Evolutionary conservation across 2,329 filamentous ascomycete species (phyloP), one percentile per base, ranked within the genome.

Genomic region (Penicillium sclerotiorum): DNA sequence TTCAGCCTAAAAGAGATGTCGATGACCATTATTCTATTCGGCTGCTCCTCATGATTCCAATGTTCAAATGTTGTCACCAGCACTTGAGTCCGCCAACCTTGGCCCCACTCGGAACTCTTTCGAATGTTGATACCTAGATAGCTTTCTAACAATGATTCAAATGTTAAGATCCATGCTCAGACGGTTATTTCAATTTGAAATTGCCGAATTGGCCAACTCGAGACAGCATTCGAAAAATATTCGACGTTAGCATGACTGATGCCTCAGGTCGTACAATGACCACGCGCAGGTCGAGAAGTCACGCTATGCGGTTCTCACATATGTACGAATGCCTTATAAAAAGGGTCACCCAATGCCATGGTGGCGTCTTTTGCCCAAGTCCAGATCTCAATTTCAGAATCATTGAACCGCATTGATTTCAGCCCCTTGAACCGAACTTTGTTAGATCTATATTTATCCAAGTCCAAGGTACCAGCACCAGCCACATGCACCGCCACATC

Each of bases 201-300:
- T 28, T 3, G 9, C 25, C 25, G 13, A 13, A 28, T 12, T 12
- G 6, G 13, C 20, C 20, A 6, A 30, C 8, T 12, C 30, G 13
- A n/a, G 13, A 23, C n/a, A 28, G 45, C 11, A 22, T 15, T 28
- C 7, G 8, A 22, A 21, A 15, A 42, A 37, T 36, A 9, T 33
- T 15, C 7, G 17, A 43, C 3, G 13, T n/a, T 42, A 51, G 45
- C 51, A 50, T 59, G 54, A 57, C 56, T 52, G 39, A 46, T 33
- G 32, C 25, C 35, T 52, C 48, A 48, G 38, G 53, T 58, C 27
- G 38, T 46, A 56, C 53, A 7, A 32, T 35, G 42, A 55, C 51
- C 45, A 47, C 52, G 49, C 38, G 48, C 58, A 58, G 51, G 50
- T 39, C 50, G 44, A 49, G 35, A 21, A 49, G 57, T 61, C 58